Conservation (phyloP, 768 basidiomycete genomes). For the Tylopilus felleus region DNA sequence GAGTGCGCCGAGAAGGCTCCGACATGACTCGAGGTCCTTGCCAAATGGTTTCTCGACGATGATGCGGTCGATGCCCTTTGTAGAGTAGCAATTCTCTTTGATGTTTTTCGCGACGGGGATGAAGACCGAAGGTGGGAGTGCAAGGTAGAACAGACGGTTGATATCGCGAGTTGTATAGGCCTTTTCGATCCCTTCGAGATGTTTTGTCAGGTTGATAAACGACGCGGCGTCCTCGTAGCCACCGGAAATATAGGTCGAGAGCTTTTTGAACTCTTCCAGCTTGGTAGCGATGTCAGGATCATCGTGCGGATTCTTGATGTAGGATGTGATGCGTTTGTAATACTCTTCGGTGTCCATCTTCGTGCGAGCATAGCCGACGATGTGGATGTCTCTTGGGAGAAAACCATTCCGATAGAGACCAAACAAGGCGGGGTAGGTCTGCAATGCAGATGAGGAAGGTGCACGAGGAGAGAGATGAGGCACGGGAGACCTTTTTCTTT, state of each 20-base stretch:
- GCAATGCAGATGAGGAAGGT: constrained; percentile 39
- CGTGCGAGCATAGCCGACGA: constrained; percentile 95
- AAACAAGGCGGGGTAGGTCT: constrained; percentile 97
- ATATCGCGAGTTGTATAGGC: constrained; percentile 56
- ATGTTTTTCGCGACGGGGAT: constrained; percentile 81
- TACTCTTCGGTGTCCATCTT: constrained; percentile 89
- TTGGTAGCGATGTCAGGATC: constrained; percentile 53
- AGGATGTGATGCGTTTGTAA: constrained; percentile 75
- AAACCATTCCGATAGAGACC: constrained; percentile 76
- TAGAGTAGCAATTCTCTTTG: constrained; percentile 75
- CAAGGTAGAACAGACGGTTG: constrained; percentile 95
- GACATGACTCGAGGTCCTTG: constrained; percentile 84
- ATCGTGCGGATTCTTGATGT: constrained; percentile 78
- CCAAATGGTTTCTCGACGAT: constrained; percentile 99
- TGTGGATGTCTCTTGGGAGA: constrained; percentile 80
- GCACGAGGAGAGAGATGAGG: not conserved
- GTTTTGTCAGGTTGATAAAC: constrained; percentile 73
- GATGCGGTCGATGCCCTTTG: constrained; percentile 78
- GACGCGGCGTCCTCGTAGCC: constrained; percentile 82
- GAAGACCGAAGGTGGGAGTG: constrained; percentile 96
- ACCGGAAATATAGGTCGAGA: constrained; percentile 81
- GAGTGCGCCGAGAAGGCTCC: constrained; percentile 71
- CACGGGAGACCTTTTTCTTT: constrained; percentile 85
- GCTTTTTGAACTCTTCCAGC: constrained; percentile 79
- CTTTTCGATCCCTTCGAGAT: constrained; percentile 76